phyloP scores from a whole-genome alignment of 257 asterid genomes.

The Nicotiana knightiana region DNA sequence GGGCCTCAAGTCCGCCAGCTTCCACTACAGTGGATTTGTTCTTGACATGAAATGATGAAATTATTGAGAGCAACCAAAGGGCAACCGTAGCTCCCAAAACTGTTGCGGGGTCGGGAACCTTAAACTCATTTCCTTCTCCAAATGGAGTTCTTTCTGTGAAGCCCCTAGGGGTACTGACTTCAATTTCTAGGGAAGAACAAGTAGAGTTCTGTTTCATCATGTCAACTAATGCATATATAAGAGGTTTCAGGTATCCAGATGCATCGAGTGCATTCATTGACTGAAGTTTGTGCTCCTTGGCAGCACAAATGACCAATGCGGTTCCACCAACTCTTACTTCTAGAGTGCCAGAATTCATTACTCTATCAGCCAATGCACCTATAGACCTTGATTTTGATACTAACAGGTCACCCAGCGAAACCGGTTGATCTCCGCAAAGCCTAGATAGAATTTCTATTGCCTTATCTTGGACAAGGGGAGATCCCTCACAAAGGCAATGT shows the following conservation, averaged over 20 bases:
- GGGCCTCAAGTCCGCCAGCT: conserved; percentile 73
- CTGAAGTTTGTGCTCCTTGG: conserved; percentile 53
- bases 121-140: conserved; percentile 46
- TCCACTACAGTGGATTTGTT: conserved; percentile 56
- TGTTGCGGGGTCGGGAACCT: conserved; percentile 61
- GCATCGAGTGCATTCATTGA: conserved; percentile 51
- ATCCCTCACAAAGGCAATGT: conserved; percentile 63
- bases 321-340: conserved; percentile 84
- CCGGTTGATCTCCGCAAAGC: conserved; percentile 64
- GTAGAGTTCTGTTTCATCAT: conserved; percentile 58
- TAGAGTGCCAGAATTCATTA: conserved; percentile 54
- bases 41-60: conserved; percentile 51
- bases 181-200: conserved; percentile 39
- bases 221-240: conserved; percentile 56
- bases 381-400: conserved; percentile 44
- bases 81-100: conserved; percentile 66
- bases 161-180: conserved; percentile 44
- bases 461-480: conserved; percentile 57
- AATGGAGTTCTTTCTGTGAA: conserved; percentile 42
- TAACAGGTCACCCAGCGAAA: conserved; percentile 43
- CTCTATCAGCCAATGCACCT: conserved; percentile 59
- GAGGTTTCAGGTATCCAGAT: conserved; percentile 68
- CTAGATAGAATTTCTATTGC: conserved; percentile 62
- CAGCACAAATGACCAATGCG: conserved; percentile 55
- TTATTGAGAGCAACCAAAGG: conserved; percentile 67